A percentile compares a stretch with the other conserved stretches of the same genome.
Evolutionary conservation across 2,329 filamentous ascomycete species (phyloP).

Genomic region (Cladosporium sp.): DNA sequence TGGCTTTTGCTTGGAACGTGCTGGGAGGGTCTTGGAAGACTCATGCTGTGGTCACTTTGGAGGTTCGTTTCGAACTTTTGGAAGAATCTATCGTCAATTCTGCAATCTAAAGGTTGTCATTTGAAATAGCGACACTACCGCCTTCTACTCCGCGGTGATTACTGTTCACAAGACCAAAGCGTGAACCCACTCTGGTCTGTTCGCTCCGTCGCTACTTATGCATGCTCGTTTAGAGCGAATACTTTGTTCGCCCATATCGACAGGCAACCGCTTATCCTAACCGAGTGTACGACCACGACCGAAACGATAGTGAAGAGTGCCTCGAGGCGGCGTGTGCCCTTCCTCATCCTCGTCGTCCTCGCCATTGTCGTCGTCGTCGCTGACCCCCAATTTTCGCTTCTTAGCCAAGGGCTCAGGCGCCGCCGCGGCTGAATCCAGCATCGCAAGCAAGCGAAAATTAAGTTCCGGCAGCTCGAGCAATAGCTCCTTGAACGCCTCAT

Average conservation of each 20-base stretch:
- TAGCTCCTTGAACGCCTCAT: constrained; percentile 8
- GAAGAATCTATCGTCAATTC: not conserved
- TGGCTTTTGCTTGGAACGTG: not conserved
- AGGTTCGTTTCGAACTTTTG: not conserved
- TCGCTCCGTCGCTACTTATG: not conserved
- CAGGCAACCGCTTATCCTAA: not conserved
- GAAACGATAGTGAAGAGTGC: not conserved
- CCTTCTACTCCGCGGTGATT: rapidly evolving
- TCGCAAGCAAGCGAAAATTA: not conserved
- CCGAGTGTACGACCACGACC: not conserved
- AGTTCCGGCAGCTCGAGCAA: not conserved
- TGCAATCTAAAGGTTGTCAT: not conserved
- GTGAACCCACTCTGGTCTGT: not conserved
- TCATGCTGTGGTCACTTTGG: not conserved
- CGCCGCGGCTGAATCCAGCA: not conserved
- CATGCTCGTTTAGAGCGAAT: not conserved
- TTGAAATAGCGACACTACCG: not conserved
- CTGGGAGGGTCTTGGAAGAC: not conserved
- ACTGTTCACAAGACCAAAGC: not conserved
- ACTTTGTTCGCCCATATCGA: not conserved
- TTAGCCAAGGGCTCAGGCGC: not conserved
- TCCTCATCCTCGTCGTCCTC: not conserved
- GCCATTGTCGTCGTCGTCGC: not conserved
- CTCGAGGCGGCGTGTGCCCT: too few relatives aligned
- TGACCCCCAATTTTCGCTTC: not conserved